Evolutionary conservation across 495 filamentous ascomycete species (phyloP), one percentile per base, ranked within the genome.

Genomic region (Penicillium desertorum): DNA sequence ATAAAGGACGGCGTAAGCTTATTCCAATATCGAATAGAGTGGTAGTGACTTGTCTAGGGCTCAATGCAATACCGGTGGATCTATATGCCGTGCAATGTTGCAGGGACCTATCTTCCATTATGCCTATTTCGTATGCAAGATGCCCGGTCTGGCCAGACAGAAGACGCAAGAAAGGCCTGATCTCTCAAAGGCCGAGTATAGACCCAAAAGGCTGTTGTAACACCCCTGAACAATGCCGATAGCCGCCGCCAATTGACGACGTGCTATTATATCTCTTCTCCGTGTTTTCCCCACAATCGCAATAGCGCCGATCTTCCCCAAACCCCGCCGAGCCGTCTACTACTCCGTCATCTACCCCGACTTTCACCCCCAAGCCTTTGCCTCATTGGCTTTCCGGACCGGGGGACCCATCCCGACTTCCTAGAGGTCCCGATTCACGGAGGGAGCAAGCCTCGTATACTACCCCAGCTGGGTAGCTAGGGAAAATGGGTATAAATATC

Each of bases 221-320:
- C 25, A 1, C 10, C 25, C 25, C 3, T 19, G 23, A 11, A 17
- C 10, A 10, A 29, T 19, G 23, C n/a, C 39, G 25, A 55, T 48
- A 47, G 53, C 53, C 37, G 36, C 25, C 22, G n/a, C 43, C 45
- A 49, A 56, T 56, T 16, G 45, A 49, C 17, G 45, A 5, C 54
- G 4, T 44, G 12, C 19, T 51, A 51, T 51, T 51, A n/a, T 44
- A 10, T n/a, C 6, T 34, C n/a, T 39, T 39, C 34, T 37, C 34
- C 36, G 16, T 17, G 14, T 30, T 42, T 55, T 20, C 53, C 41
- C 53, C 53, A 47, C 43, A 47, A 17, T n/a, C n/a, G 23, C 25
- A 6, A 39, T 46, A n/a, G 43, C 32, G 53, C 53, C 44, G 53
- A 47, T 55, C 43, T 39, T 37, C 53, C 43, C 53, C 43, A 34